These are phyloP conservation scores for Inonotus obliquus DNA, from an alignment of 1,284 basidiomycete species.

Conservation along the genomic window DNA sequence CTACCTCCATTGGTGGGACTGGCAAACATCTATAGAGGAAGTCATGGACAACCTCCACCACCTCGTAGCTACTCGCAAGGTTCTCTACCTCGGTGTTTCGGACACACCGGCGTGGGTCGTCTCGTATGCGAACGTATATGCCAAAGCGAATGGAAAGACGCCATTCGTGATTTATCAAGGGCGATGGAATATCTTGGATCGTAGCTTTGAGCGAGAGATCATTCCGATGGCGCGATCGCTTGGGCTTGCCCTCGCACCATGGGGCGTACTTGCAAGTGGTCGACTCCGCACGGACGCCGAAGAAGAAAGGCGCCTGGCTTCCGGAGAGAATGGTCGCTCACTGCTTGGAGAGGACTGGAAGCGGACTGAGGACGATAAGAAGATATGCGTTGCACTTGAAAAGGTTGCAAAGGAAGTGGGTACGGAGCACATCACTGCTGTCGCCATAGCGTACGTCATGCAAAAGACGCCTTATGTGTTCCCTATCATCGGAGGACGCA, in stretches of 20 bases:
- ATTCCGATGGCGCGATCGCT: conserved; percentile 48
- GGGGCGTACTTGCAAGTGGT: conserved; percentile 45
- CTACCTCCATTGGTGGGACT: conserved; percentile 45
- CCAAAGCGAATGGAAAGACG: conserved; percentile 40
- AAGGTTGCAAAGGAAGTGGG: conserved; percentile 40
- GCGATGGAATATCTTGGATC: conserved; percentile 43
- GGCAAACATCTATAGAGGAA: conserved; percentile 40
- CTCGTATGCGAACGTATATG: conserved; percentile 38
- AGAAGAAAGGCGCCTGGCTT: conserved; percentile 36
- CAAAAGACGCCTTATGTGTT: conserved; percentile 46
- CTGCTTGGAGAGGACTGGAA: conserved; percentile 32
- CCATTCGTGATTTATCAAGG: conserved; percentile 53
- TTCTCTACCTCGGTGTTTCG: conserved; percentile 42
- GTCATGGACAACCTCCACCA: conserved; percentile 46
- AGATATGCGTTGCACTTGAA: conserved; percentile 39
- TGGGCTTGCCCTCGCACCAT: conserved; percentile 47
- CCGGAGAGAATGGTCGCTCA: conserved; percentile 40
- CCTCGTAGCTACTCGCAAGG: conserved; percentile 39
- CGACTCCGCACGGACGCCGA: conserved; percentile 45
- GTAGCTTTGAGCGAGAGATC: conserved; percentile 50
- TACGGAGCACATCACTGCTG: conserved; percentile 19
- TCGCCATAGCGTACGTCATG: no score
- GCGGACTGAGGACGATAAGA: conserved; percentile 36
- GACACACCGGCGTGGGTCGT: conserved; percentile 44
- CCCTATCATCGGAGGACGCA: conserved; percentile 43